A percentile compares a stretch with the other conserved stretches of the same genome.
Evolutionary conservation across 768 basidiomycete genomes (phyloP).

Genomic region (Megacollybia marginata): DNA sequence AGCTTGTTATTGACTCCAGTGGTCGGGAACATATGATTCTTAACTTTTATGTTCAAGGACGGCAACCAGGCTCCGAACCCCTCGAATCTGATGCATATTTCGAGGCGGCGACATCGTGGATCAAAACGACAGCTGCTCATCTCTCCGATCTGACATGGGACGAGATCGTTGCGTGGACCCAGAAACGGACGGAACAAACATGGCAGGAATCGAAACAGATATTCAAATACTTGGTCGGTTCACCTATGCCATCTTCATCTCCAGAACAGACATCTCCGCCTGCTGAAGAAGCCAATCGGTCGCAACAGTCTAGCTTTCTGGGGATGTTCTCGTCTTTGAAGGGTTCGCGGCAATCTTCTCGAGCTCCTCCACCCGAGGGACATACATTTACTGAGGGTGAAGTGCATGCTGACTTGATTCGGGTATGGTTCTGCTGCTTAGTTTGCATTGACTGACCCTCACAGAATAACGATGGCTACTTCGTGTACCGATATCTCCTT

Average conservation of each 20-base stretch:
- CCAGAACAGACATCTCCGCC: conserved; percentile 14
- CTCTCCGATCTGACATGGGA: conserved; percentile 51
- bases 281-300: conserved; percentile 4
- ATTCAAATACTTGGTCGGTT: conserved; percentile 71
- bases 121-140: conserved; percentile 26
- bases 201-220: conserved; percentile 47
- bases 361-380: conserved; percentile 26
- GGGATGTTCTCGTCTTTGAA: conserved; percentile 66
- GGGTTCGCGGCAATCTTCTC: conserved; percentile 21
- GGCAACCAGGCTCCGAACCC: conserved; percentile 30
- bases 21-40: conserved; percentile 82
- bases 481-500: conserved; percentile 69
- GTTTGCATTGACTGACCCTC: conserved; percentile 5
- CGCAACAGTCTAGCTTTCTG: conserved; percentile 45
- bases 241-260: conserved; percentile 32
- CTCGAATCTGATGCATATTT: conserved; percentile 33
- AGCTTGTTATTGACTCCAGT: conserved; percentile 61
- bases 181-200: conserved; percentile 29
- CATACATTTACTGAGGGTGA: conserved; percentile 65
- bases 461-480: conserved; percentile 72
- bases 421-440: conserved; percentile 37
- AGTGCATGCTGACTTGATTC: conserved; percentile 71
- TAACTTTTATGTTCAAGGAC: conserved; percentile 73
- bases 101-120: conserved; percentile 36
- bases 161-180: conserved; percentile 41